Conservation (phyloP, 2,329 filamentous ascomycete genomes). For the Cyphellophora attinorum region DNA sequence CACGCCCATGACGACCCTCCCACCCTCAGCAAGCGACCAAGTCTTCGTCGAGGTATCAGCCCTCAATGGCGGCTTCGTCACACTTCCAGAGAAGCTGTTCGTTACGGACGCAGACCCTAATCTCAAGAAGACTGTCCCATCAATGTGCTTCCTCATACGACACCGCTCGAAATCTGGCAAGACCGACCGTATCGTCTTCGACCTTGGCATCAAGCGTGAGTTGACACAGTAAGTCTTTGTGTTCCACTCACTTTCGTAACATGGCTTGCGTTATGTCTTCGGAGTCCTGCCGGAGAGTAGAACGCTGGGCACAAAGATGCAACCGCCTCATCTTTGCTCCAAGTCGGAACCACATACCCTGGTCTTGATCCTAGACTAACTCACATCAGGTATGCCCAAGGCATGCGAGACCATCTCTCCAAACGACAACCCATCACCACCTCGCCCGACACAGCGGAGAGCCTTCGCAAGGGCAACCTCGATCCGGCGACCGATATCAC, state of each 20-base stretch:
- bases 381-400: constrained; percentile 15
- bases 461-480: constrained; percentile 27
- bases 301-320: no score
- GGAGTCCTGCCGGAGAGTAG: no score
- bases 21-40: constrained; percentile 3
- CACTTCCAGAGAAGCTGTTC: constrained; percentile 38
- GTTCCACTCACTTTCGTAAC: no score
- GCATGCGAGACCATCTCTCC: constrained; percentile 17
- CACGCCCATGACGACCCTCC: no score
- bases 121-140: constrained; percentile 41
- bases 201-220: constrained; percentile 43
- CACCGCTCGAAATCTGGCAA: constrained; percentile 27
- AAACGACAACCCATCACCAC: constrained; percentile 19
- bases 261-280: no score
- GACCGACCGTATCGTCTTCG: constrained; percentile 37
- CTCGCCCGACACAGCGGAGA: constrained; percentile 20
- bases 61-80: constrained; percentile 33
- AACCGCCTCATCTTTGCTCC: no score
- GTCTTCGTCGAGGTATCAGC: constrained; percentile 26
- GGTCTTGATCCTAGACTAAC: no score
- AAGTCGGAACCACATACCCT: no score
- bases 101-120: constrained; percentile 34
- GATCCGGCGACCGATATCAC: constrained; percentile 29
- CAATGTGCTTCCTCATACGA: constrained; percentile 42
- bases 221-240: constrained; percentile 43